Base-by-base conservation (phyloP, 1,284 basidiomycete species). In the Cryptococcus maquisensis region DNA sequence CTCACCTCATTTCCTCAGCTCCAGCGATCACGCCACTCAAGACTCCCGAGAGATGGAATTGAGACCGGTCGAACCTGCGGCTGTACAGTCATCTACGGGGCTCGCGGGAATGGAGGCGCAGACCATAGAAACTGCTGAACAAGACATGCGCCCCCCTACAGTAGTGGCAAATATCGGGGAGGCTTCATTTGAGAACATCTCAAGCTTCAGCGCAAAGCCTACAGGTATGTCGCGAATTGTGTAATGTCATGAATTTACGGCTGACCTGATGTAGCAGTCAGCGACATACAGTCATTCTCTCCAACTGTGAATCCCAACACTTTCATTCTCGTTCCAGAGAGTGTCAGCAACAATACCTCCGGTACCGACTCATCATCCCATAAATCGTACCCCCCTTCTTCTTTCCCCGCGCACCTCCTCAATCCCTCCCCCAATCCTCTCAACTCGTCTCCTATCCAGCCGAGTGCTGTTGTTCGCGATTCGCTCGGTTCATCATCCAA, bases 1-100 rank as follows among this genome's bases (percentile, higher is more conserved):
- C 15, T 55, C 65, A 9, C 62, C 65, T 0, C 56, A 65, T 44
- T 51, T 50, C 1, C 55, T 69, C 10, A 65, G 63, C 15, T 63
- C 62, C 12, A 52, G 51, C 9, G 36, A 35, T 28, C 21, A 18
- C 13, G 52, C 47, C 20, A 65, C 67, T 1, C 61, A 64, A 37
- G 67, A 71, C 50, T 70, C 68, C 10, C 61, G 59, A 28, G 71
- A 69, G 15, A 59, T 71, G 55, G 71, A 73, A 49, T 49, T 71
- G 21, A 56, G 64, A 16, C 57, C 57, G 8, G 18, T 32, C 12
- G 40, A 42, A 5, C 18, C 9, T 37, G 15, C n/a, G 28, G 32
- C 35, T 9, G 32, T 12, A 13, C 18, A 37, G 18, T 4, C 16
- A 2, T 18, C 35, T 21, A 3, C 18, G 3, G 9, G 10, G n/a